Percentiles rank a stretch among this genome's conserved stretches.
These are phyloP conservation scores for Didymella exigua DNA, from an alignment of 2,329 filamentous ascomycete species.

Conservation along the genomic window DNA sequence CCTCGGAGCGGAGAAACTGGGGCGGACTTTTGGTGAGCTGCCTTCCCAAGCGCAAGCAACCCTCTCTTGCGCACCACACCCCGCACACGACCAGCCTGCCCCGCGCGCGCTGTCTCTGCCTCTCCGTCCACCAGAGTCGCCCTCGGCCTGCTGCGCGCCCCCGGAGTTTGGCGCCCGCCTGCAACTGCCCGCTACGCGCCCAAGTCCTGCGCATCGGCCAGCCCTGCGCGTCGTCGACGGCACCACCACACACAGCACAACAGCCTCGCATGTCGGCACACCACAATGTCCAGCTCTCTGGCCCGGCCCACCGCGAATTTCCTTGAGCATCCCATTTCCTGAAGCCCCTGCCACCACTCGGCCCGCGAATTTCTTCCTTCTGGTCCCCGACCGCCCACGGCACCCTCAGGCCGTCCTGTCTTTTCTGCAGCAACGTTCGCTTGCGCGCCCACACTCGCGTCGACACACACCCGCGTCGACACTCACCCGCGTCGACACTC, in stretches of 20 bases:
- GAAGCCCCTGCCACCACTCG: constrained; percentile 41
- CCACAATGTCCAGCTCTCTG: constrained; percentile 58
- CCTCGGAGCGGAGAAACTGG: background rate
- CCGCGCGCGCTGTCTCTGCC: constrained; percentile 11
- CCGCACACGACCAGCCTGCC: constrained; percentile 9
- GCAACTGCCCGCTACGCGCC: constrained; percentile 10
- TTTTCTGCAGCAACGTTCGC: background rate
- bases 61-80: constrained; percentile 3
- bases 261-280: constrained; percentile 51
- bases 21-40: background rate
- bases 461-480: background rate
- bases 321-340: constrained; percentile 59
- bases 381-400: constrained; percentile 23
- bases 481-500: background rate
- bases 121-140: constrained; percentile 2
- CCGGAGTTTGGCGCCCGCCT: background rate
- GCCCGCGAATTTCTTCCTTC: constrained; percentile 39
- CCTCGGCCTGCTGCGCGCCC: background rate
- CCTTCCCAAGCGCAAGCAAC: constrained; percentile 3
- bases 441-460: background rate
- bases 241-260: constrained; percentile 17
- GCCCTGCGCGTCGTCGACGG: constrained; percentile 4
- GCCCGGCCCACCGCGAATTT: constrained; percentile 54
- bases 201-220: constrained; percentile 18
- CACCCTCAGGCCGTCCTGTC: constrained; percentile 4